A percentile compares a stretch with the other conserved stretches of the same genome.
Conservation (phyloP, 306 rosid genomes). For the Cucurbita moschata region DNA sequence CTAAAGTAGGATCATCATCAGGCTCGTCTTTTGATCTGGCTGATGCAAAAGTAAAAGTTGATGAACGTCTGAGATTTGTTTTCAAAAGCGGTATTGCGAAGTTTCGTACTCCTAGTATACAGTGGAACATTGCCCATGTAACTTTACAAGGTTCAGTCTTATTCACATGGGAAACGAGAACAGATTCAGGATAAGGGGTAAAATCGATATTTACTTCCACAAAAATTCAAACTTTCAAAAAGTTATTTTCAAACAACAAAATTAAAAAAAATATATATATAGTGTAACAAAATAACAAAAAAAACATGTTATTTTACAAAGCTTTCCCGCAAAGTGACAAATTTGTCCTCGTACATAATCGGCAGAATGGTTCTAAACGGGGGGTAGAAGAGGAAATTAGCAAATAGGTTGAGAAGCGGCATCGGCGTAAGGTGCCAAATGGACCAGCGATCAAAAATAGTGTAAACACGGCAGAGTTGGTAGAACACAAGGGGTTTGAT, state of each 20-base stretch:
- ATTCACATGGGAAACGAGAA: conserved; percentile 11
- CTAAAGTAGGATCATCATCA: too few relatives aligned
- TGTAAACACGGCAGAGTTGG: not conserved
- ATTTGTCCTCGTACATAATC: too few relatives aligned
- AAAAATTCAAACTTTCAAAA: not conserved
- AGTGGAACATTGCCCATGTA: not conserved
- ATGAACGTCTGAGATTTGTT: not conserved
- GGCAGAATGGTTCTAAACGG: too few relatives aligned
- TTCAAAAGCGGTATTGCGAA: not conserved
- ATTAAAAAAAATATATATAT: not conserved
- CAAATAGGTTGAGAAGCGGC: not conserved
- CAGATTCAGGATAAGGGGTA: conserved; percentile 21
- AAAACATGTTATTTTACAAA: too few relatives aligned
- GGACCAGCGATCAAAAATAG: not conserved
- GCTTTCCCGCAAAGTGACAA: too few relatives aligned
- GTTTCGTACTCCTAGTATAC: not conserved
- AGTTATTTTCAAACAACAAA: not conserved
- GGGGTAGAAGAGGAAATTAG: not conserved
- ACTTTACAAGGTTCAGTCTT: not conserved
- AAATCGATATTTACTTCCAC: not conserved
- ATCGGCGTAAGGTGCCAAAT: not conserved
- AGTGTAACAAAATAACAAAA: too few relatives aligned
- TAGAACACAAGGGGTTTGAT: not conserved
- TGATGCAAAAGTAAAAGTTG: not conserved
- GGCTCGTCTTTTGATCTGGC: not conserved